A percentile compares a stretch with the other conserved stretches of the same genome.
Evolutionary conservation across 108 stramenopile genomes (phyloP).

Genomic region (Nannochloropsis salina): DNA sequence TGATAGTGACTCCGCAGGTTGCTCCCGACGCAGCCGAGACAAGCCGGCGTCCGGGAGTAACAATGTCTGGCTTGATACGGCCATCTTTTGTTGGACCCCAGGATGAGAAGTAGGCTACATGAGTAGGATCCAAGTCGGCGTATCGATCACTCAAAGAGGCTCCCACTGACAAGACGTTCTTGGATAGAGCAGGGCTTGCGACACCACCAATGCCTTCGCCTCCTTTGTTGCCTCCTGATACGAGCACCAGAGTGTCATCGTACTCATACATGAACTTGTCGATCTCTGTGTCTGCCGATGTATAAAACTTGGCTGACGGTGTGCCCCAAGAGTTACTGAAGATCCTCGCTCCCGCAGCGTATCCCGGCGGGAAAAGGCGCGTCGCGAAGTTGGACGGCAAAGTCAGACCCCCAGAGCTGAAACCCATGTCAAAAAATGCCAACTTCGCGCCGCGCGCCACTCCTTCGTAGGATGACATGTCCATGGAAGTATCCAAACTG

Average conservation of each 20-base stretch:
- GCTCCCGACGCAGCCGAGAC: slow-evolving; percentile 41
- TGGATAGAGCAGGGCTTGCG: slow-evolving; percentile 37
- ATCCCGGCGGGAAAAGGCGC: slow-evolving; percentile 42
- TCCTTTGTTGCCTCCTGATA: slow-evolving; percentile 38
- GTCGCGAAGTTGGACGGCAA: slow-evolving; percentile 35
- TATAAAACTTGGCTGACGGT: slow-evolving; percentile 30
- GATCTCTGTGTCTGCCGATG: slow-evolving; percentile 33
- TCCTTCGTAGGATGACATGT: slow-evolving; percentile 40
- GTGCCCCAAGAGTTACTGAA: slow-evolving; percentile 53
- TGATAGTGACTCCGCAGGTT: not conserved
- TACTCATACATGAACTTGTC: slow-evolving; percentile 40
- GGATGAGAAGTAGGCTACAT: slow-evolving; percentile 48
- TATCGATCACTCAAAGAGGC: slow-evolving; percentile 31
- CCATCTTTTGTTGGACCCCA: slow-evolving; percentile 50
- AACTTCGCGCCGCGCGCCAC: slow-evolving; percentile 49
- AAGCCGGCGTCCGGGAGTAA: slow-evolving; percentile 45
- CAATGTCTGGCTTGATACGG: slow-evolving; percentile 53
- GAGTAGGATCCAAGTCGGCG: slow-evolving; percentile 30
- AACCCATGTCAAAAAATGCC: slow-evolving; percentile 53
- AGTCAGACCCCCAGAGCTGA: slow-evolving; percentile 22
- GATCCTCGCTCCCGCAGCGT: slow-evolving; percentile 38
- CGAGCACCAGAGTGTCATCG: slow-evolving; percentile 28
- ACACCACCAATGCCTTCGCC: slow-evolving; percentile 31
- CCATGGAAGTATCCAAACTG: slow-evolving; percentile 28
- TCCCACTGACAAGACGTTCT: slow-evolving; percentile 52